A percentile compares a stretch with the other conserved stretches of the same genome.
Conservation (phyloP, 805 yeast genomes). For the Dipodascus albidus region DNA sequence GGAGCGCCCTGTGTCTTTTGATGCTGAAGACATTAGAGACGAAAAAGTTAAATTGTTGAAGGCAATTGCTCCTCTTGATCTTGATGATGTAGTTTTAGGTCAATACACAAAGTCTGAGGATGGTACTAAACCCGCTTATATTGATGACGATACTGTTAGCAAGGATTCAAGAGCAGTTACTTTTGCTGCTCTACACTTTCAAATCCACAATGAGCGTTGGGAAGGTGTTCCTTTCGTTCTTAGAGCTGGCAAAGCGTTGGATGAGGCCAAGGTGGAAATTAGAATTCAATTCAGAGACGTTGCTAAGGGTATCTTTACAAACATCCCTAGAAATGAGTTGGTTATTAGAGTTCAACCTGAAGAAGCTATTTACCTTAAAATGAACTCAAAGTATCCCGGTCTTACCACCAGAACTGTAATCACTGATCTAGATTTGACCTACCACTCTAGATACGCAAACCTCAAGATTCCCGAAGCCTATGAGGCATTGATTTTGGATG, state of each 20-base stretch:
- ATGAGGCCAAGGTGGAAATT: constrained; percentile 89
- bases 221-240: constrained; percentile 93
- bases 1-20: constrained; percentile 90
- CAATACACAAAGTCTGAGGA: constrained; percentile 80
- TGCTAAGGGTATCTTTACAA: constrained; percentile 68
- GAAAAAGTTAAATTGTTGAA: constrained; percentile 90
- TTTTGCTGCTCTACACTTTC: constrained; percentile 72
- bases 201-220: constrained; percentile 91
- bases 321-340: constrained; percentile 82
- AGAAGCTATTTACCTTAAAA: constrained; percentile 87
- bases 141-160: constrained; percentile 85
- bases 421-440: constrained; percentile 85
- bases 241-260: constrained; percentile 97
- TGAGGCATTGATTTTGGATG: constrained; percentile 89
- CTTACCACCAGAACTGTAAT: constrained; percentile 68
- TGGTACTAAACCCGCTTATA: constrained; percentile 80
- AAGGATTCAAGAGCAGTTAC: constrained; percentile 80
- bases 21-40: constrained; percentile 89
- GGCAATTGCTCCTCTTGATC: constrained; percentile 59
- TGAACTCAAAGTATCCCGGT: constrained; percentile 92
- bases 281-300: constrained; percentile 86
- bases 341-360: constrained; percentile 91
- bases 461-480: constrained; percentile 97
- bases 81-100: constrained; percentile 63
- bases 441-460: constrained; percentile 67